These are phyloP conservation scores for Starmera stellimalicola DNA, from an alignment of 1,139 yeast species.

Conservation along the genomic window DNA sequence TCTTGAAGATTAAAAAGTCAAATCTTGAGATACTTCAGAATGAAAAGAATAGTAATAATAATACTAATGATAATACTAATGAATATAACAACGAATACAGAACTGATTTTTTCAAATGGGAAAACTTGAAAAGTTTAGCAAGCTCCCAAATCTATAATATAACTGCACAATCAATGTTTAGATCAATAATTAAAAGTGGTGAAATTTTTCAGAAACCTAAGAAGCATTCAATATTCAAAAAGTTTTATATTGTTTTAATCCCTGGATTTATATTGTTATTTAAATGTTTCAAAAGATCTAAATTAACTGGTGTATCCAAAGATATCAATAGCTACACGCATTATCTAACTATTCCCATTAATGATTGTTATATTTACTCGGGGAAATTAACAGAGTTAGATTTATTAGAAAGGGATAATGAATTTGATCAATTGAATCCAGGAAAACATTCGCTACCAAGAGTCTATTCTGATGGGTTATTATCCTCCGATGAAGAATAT, in stretches of 20 bases:
- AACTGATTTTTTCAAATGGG: slow-evolving; percentile 40
- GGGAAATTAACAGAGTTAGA: slow-evolving; percentile 55
- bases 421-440: slow-evolving; percentile 38
- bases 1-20: slow-evolving; percentile 30
- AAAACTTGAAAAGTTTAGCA: slow-evolving; percentile 42
- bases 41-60: not conserved
- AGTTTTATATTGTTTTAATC: slow-evolving; percentile 52
- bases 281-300: slow-evolving; percentile 32
- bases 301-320: slow-evolving; percentile 34
- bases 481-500: slow-evolving; percentile 65
- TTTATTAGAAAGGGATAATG: slow-evolving; percentile 36
- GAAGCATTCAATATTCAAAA: slow-evolving; percentile 57
- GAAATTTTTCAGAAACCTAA: slow-evolving; percentile 56
- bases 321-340: slow-evolving; percentile 36
- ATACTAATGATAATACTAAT: not conserved
- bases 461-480: slow-evolving; percentile 76
- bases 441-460: slow-evolving; percentile 58
- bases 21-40: slow-evolving; percentile 42
- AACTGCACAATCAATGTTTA: slow-evolving; percentile 48
- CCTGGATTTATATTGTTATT: slow-evolving; percentile 58
- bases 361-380: slow-evolving; percentile 66
- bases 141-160: slow-evolving; percentile 46
- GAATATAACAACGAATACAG: not conserved
- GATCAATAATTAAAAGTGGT: slow-evolving; percentile 54
- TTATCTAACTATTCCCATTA: slow-evolving; percentile 49